These are phyloP conservation scores for Leccinum subgranulosum DNA, from an alignment of 768 basidiomycete genomes.

Conservation along the genomic window DNA sequence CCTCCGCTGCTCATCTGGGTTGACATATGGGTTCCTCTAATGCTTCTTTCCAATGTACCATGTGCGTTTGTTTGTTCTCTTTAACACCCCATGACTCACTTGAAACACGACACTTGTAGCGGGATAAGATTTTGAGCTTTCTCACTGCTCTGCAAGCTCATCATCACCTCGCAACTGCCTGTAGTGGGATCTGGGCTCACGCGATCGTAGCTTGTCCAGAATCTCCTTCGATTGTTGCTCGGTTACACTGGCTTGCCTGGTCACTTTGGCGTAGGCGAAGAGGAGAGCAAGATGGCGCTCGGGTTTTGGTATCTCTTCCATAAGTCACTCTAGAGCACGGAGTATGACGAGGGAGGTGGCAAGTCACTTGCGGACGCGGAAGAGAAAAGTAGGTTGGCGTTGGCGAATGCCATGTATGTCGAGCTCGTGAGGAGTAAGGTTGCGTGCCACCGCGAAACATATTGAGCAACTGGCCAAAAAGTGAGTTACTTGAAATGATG, in stretches of 20 bases:
- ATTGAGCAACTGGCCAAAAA: conserved; percentile 61
- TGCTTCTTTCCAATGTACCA: conserved; percentile 37
- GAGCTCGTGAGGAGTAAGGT: conserved; percentile 80
- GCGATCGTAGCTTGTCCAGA: conserved; percentile 57
- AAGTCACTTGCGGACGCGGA: conserved; percentile 17
- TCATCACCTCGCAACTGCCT: conserved; percentile 52
- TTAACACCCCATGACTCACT: too few relatives aligned
- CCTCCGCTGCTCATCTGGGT: conserved; percentile 84
- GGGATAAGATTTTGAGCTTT: conserved; percentile 45
- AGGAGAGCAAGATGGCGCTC: conserved; percentile 82
- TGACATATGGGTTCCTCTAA: conserved; percentile 47
- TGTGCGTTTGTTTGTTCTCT: too few relatives aligned
- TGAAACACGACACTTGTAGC: conserved; percentile 6
- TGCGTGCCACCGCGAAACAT: conserved; percentile 52
- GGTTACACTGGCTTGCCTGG: conserved; percentile 74
- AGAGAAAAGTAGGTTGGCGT: conserved; percentile 41
- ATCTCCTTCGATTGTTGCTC: conserved; percentile 67
- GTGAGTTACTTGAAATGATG: conserved; percentile 35
- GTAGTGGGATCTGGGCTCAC: conserved; percentile 38
- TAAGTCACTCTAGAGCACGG: too few relatives aligned
- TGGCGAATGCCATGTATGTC: conserved; percentile 74
- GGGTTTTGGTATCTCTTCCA: conserved; percentile 83
- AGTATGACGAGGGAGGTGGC: conserved; percentile 22
- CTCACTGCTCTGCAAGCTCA: conserved; percentile 75
- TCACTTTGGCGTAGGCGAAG: conserved; percentile 78